Conservation (phyloP, 2,329 filamentous ascomycete species). For the Cladosporium velox region DNA sequence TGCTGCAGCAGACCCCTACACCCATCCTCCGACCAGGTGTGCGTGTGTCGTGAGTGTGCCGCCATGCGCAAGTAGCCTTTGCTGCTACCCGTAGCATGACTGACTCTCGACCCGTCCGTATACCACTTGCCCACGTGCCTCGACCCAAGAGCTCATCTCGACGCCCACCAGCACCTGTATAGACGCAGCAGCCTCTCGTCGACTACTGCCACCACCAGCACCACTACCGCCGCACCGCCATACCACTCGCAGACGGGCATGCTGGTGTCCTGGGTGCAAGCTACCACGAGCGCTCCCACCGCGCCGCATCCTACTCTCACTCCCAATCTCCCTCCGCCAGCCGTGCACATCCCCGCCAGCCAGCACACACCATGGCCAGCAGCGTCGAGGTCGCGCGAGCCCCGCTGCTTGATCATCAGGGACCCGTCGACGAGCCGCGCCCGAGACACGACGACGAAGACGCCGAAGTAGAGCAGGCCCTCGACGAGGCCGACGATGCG, state of each 20-base stretch:
- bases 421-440: conserved; percentile 1
- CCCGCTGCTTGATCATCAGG: not conserved
- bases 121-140: conserved; percentile 8
- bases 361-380: conserved; percentile 2
- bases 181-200: not conserved
- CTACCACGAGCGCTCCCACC: not conserved
- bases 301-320: conserved; percentile 6
- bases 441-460: conserved; percentile 18
- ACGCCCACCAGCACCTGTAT: not conserved
- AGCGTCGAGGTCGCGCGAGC: conserved; percentile 9
- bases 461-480: conserved; percentile 28
- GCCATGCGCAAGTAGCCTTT: not conserved
- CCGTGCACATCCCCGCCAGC: not conserved
- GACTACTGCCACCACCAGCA: not conserved
- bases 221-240: not conserved
- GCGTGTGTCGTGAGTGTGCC: not conserved
- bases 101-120: conserved; percentile 4
- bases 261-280: conserved; percentile 1
- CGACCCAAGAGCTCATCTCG: not conserved
- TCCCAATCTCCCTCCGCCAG: not conserved
- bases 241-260: conserved; percentile 5
- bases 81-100: conserved; percentile 9
- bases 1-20: conserved; percentile 14
- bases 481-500: conserved; percentile 27
- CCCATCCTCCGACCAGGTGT: conserved; percentile 2